Percentiles rank a stretch among this genome's conserved stretches.
Evolutionary conservation across 192 early-diverging fungal genomes (phyloP).

Genomic region (Thoreauomyces humboldtii): DNA sequence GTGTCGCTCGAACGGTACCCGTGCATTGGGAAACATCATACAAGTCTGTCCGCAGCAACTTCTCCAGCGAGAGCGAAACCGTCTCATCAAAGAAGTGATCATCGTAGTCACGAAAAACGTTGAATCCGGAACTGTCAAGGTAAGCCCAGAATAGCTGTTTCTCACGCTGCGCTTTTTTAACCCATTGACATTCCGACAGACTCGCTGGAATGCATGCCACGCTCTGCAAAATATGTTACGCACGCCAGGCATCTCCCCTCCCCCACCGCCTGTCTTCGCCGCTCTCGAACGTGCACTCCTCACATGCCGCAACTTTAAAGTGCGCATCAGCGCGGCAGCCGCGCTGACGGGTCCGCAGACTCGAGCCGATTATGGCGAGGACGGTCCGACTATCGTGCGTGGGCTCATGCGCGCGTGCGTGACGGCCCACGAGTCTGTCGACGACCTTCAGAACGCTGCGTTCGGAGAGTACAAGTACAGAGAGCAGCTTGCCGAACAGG

Average conservation of each 20-base stretch:
- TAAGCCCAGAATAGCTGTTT: constrained; percentile 22
- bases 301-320: constrained; percentile 73
- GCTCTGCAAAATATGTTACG: constrained; percentile 62
- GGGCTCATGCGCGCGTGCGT: constrained; percentile 10
- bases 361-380: constrained; percentile 1
- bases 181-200: constrained; percentile 33
- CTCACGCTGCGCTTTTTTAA: background rate
- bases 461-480: constrained; percentile 45
- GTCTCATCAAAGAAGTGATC: constrained; percentile 48
- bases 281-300: constrained; percentile 51
- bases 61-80: constrained; percentile 41
- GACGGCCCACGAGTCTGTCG: constrained; percentile 15
- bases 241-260: constrained; percentile 56
- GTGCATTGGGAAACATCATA: constrained; percentile 65
- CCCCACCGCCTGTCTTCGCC: constrained; percentile 42
- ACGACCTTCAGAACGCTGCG: constrained; percentile 25
- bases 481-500: constrained; percentile 32
- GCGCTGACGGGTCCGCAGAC: constrained; percentile 25
- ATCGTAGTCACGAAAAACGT: constrained; percentile 55
- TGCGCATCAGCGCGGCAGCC: constrained; percentile 64
- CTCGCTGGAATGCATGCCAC: constrained; percentile 79
- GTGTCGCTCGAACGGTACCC: constrained; percentile 69
- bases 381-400: background rate
- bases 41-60: constrained; percentile 49
- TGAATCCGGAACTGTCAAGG: constrained; percentile 62